Conservation (phyloP, 305 asterid genomes). For the Fraxinus dipetala region DNA sequence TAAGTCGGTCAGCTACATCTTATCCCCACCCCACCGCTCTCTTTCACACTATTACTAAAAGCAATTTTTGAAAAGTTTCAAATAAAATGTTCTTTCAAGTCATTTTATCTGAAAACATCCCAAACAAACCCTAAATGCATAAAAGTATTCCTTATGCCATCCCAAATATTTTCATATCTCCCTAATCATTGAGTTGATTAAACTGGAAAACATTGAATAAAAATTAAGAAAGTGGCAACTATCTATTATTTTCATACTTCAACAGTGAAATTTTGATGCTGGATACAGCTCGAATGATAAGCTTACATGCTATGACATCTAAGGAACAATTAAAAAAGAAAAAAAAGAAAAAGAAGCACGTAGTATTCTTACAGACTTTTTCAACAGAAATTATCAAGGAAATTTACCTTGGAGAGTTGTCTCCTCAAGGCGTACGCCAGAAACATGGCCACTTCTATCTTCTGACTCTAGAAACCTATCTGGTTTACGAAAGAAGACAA, state of each 20-base stretch:
- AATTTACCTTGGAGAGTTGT: constrained; percentile 64
- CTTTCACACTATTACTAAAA: not conserved
- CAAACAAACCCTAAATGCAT: not conserved
- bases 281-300: not conserved
- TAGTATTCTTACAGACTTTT: not conserved
- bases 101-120: not conserved
- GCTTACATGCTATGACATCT: not conserved
- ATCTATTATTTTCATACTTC: not conserved
- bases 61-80: not conserved
- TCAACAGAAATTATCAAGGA: not conserved
- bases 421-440: constrained; percentile 72
- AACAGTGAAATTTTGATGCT: not conserved
- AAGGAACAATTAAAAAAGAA: not conserved
- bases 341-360: not conserved
- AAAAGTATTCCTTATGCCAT: not conserved
- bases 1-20: not conserved
- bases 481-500: constrained; percentile 82
- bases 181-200: not conserved
- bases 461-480: constrained; percentile 64
- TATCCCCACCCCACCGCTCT: not conserved
- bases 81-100: not conserved
- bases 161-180: not conserved
- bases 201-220: not conserved
- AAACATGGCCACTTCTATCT: constrained; percentile 48
- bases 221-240: not conserved